phyloP scores from a whole-genome alignment of 1,139 yeast species.

The Yamadazyma jaroonii region DNA sequence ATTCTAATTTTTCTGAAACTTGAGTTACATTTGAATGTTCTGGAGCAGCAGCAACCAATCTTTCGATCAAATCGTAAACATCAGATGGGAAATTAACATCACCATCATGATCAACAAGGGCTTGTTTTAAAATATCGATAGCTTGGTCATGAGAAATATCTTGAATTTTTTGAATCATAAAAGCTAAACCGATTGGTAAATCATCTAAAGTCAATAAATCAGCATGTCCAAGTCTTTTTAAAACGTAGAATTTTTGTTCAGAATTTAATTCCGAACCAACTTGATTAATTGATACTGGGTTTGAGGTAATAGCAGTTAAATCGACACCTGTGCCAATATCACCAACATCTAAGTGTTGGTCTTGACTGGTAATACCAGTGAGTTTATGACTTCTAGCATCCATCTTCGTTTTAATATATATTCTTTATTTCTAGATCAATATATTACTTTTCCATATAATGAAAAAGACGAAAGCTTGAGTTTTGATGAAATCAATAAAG shows the following conservation, averaged over 20 bases:
- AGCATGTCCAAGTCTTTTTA: conserved; percentile 17
- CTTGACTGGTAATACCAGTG: conserved; percentile 10
- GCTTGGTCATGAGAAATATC: conserved; percentile 16
- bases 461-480: too few species aligned
- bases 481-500: too few species aligned
- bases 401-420: conserved; percentile 21
- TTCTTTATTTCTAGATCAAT: too few species aligned
- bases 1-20: conserved; percentile 3
- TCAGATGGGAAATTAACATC: conserved; percentile 24
- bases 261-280: conserved; percentile 20
- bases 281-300: conserved; percentile 21
- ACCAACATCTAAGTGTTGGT: conserved; percentile 7
- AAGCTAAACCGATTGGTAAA: conserved; percentile 20
- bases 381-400: conserved; percentile 11
- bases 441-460: too few species aligned
- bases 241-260: conserved; percentile 16
- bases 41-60: conserved; percentile 22
- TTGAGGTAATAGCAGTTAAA: conserved; percentile 18
- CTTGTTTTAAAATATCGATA: conserved; percentile 17
- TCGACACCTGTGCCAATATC: conserved; percentile 7
- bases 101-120: conserved; percentile 17
- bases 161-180: conserved; percentile 22
- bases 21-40: conserved; percentile 4
- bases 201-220: conserved; percentile 18
- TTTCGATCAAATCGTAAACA: conserved; percentile 21